Conservation (phyloP, 176 grass and related monocot genomes). For the Zoysia japonica region DNA sequence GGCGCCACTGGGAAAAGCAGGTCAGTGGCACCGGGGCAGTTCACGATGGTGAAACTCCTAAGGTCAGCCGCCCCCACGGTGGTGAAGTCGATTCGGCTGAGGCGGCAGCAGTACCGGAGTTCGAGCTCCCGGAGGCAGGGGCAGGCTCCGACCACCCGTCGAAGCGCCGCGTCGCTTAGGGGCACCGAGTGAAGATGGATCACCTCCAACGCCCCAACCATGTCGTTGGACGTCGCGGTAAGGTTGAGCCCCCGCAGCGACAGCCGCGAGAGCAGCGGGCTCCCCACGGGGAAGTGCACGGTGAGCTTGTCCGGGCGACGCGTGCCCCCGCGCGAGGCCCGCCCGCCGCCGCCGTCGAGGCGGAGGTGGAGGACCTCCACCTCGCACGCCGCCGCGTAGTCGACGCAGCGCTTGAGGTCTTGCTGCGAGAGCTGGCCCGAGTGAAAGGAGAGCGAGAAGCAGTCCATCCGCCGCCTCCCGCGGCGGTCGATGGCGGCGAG, state of each 20-base stretch:
- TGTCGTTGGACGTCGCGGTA: too few relatives aligned
- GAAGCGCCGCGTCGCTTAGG: too few relatives aligned
- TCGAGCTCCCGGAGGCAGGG: conserved; percentile 50
- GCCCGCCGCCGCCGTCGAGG: background rate
- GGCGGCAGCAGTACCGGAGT: conserved; percentile 29
- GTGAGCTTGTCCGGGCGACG: too few relatives aligned
- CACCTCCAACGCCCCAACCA: background rate
- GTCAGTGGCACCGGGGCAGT: conserved; percentile 16
- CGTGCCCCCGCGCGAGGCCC: too few relatives aligned
- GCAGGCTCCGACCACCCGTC: conserved; percentile 15
- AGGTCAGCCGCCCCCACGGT: conserved; percentile 10
- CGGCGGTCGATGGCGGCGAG: background rate
- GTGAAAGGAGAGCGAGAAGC: conserved; percentile 41
- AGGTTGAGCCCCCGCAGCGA: too few relatives aligned
- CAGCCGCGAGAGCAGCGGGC: too few relatives aligned
- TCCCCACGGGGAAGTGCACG: too few relatives aligned
- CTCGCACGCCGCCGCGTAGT: conserved; percentile 8
- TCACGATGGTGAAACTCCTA: conserved; percentile 39
- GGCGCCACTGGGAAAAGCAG: background rate
- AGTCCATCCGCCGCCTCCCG: conserved; percentile 3
- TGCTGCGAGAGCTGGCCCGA: background rate
- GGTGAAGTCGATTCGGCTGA: background rate
- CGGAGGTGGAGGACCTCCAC: conserved; percentile 49
- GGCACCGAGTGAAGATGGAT: conserved; percentile 24
- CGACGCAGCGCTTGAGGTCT: background rate